Base-by-base conservation (phyloP, 2,329 filamentous ascomycete genomes). In the Helotiales sp. region DNA sequence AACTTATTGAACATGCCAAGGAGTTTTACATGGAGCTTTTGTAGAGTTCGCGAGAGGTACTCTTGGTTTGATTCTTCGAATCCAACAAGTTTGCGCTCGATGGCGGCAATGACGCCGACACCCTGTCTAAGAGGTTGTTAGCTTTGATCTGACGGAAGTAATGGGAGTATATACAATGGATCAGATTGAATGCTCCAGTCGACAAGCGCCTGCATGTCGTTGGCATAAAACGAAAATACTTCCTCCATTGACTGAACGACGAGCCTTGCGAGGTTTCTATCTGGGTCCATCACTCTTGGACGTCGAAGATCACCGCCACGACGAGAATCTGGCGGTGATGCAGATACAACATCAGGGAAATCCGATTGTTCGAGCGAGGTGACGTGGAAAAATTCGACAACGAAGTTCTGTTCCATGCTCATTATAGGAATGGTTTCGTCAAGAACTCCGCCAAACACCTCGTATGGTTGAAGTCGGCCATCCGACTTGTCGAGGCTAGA, bases 361-460 rank as follows among this genome's bases (percentile, higher is more conserved):
- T 97, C 94, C 17, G 87, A 80, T 40, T 89, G 90, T 74, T 93
- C 90, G 30, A 95, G 84, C 1, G 93, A 96, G n/a, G 91, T 92
- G 28, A 96, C 88, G 74, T 98, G 95, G 85, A 98, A 98, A 78
- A 97, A 96, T 73, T 97, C 93, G n/a, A 97, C 89, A 58, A 97
- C 84, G 77, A 98, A 99, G 77, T 97, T 98, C 78, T 99, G 95
- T 80, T 99, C 96, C 78, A 95, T 94, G 73, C 93, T 90, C 66
- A 97, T 89, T 64, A 97, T 85, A 6, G 91, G 92, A 52, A 94
- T 82, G 70, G 96, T 87, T 74, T 97, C 93, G 65, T 96, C 91
- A 69, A 97, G 81, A 13, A 93, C 88, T 43, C 89, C 89, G 0
- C 88, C 85, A 78, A 98, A 97, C 2, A 93, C 88, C 78, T 97